These are phyloP conservation scores for Termitomyces sp. DNA, from an alignment of 768 basidiomycete species.

Conservation along the genomic window DNA sequence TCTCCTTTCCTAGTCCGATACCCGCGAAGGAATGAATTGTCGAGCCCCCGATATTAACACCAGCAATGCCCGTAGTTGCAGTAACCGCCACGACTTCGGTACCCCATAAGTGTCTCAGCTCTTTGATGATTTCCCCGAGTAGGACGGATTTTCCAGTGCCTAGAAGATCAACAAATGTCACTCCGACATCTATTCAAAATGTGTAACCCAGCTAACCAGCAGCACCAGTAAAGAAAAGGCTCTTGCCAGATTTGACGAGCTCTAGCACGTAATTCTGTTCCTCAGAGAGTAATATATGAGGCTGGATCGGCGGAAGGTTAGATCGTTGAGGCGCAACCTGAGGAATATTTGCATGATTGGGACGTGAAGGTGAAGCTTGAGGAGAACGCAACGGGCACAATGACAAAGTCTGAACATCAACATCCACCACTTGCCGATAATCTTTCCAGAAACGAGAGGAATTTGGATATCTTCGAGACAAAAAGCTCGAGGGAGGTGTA, in stretches of 20 bases:
- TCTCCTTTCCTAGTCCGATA: constrained; percentile 53
- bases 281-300: constrained; percentile 20
- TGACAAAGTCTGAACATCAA: constrained; percentile 6
- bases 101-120: constrained; percentile 18
- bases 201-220: constrained; percentile 35
- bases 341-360: constrained; percentile 66
- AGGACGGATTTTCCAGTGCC: constrained; percentile 73
- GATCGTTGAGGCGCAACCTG: neutral
- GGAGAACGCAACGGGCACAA: neutral
- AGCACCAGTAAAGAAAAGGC: constrained; percentile 71
- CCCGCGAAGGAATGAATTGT: constrained; percentile 68
- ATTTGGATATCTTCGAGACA: constrained; percentile 5
- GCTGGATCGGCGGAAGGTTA: neutral
- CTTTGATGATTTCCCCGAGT: constrained; percentile 54
- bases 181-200: neutral
- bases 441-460: constrained; percentile 12
- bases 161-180: constrained; percentile 11
- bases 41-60: constrained; percentile 62
- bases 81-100: constrained; percentile 44
- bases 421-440: constrained; percentile 6
- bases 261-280: constrained; percentile 38
- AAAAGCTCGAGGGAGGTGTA: neutral
- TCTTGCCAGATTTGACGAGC: constrained; percentile 46
- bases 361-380: constrained; percentile 25
- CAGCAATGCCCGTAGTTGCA: constrained; percentile 62